These are phyloP conservation scores for Penicillium ucsense DNA, from an alignment of 495 filamentous ascomycete genomes.

Conservation along the genomic window DNA sequence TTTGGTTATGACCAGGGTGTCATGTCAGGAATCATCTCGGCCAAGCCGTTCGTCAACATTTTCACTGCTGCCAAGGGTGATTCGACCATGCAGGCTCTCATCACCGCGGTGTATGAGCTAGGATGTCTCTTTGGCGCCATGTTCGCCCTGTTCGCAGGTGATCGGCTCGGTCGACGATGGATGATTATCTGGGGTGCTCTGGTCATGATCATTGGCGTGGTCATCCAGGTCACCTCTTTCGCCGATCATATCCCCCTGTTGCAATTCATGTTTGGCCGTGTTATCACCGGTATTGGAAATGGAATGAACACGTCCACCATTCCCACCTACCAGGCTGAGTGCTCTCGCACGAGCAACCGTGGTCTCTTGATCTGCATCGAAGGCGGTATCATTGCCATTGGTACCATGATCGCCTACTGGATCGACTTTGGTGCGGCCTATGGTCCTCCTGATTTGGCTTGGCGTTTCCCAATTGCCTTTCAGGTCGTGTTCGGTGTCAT, in stretches of 20 bases:
- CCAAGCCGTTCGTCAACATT: constrained; percentile 56
- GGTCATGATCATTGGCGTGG: constrained; percentile 73
- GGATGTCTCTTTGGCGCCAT: constrained; percentile 68
- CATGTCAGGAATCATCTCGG: constrained; percentile 76
- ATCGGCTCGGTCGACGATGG: constrained; percentile 56
- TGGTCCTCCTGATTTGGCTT: constrained; percentile 51
- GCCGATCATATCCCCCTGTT: constrained; percentile 35
- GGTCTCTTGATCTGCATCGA: constrained; percentile 80
- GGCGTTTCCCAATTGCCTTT: constrained; percentile 79
- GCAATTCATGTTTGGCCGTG: constrained; percentile 68
- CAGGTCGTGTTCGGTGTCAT: constrained; percentile 65
- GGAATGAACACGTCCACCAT: constrained; percentile 73
- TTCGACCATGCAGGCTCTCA: constrained; percentile 65
- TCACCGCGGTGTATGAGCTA: constrained; percentile 78
- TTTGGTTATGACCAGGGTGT: constrained; percentile 41
- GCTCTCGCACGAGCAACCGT: constrained; percentile 64
- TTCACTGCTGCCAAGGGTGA: constrained; percentile 59
- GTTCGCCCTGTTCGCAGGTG: constrained; percentile 57
- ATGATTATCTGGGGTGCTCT: constrained; percentile 51
- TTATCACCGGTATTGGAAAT: constrained; percentile 67
- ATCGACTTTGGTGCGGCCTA: constrained; percentile 73
- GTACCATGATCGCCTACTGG: constrained; percentile 71
- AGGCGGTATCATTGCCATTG: constrained; percentile 70
- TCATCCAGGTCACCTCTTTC: constrained; percentile 60
- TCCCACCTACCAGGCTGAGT: constrained; percentile 73